phyloP scores from a whole-genome alignment of 768 basidiomycete genomes.

The Paxillus rubicundulus region DNA sequence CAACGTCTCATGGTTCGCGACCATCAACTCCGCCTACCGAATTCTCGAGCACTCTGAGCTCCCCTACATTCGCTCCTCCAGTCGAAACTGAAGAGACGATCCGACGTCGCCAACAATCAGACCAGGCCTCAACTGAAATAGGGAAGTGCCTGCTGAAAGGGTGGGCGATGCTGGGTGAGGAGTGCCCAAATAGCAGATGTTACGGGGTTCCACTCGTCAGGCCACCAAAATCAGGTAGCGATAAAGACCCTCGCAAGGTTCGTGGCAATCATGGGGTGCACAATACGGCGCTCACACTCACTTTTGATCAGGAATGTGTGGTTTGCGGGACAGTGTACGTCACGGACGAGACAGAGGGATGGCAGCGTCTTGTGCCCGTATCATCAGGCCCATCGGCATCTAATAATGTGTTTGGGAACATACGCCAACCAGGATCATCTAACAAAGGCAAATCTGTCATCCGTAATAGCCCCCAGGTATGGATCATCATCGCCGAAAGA shows the following conservation, averaged over 20 bases:
- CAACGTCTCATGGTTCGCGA: conserved; percentile 53
- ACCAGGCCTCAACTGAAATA: conserved; percentile 75
- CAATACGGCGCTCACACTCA: conserved; percentile 2
- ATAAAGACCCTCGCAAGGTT: conserved; percentile 68
- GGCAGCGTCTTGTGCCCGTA: conserved; percentile 42
- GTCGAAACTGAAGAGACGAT: conserved; percentile 63
- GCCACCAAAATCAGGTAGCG: conserved; percentile 61
- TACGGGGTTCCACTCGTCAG: conserved; percentile 83
- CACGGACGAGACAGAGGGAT: conserved; percentile 52
- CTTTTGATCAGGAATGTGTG: conserved; percentile 66
- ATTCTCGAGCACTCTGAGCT: conserved; percentile 56
- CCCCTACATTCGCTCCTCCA: conserved; percentile 62
- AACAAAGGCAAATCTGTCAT: conserved; percentile 13
- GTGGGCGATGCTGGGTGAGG: conserved; percentile 89
- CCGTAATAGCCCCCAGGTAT: conserved; percentile 25
- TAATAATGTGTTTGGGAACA: conserved; percentile 2
- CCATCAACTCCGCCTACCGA: conserved; percentile 81
- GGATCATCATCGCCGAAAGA: neutral
- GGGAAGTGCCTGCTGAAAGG: conserved; percentile 75
- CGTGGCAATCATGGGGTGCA: conserved; percentile 12
- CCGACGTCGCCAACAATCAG: conserved; percentile 76
- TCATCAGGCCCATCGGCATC: conserved; percentile 6
- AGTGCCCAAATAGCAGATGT: conserved; percentile 68
- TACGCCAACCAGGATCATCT: conserved; percentile 7
- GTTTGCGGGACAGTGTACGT: conserved; percentile 65